Base-by-base conservation (phyloP, 2,329 filamentous ascomycete species). In the Dothidotthia symphoricarpi region DNA sequence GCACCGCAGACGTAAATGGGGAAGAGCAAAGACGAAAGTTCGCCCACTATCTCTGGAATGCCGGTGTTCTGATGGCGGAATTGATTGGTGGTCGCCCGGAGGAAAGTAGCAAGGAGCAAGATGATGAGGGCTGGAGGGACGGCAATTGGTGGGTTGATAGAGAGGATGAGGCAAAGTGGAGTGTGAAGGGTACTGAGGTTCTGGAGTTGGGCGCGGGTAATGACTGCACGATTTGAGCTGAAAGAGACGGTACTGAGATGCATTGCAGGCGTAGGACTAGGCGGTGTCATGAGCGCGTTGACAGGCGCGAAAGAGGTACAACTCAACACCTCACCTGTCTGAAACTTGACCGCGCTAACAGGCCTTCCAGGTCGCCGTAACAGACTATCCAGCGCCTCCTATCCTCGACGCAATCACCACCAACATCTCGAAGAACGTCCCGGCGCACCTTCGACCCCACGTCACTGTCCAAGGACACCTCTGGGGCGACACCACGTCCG, bases 1-100 rank as follows among this genome's bases (percentile, higher is more conserved):
- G 44, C 6, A 64, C 68, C 1, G 69, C 71, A 6, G 67, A 73
- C 49, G 51, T 80, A 68, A 59, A 68, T 22, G 69, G 63, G 22
- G 78, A 82, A 37, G 66, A 73, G 19, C 76, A 81, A 51, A 68
- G 82, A 33, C 63, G 66, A 14, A 73, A 87, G 29, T 88, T 86
- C 59, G 80, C 81, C 45, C 84, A 88, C 59, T 86, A 83, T 61
- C 66, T 88, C 16, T 88, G 84, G 84, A 88, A 88, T 64, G 74
- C 83, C 6, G 69, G 70, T 0, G 55, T 75, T 17, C 55, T 73
- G 47, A 62, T 73, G 63, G 71, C 61, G 4, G 71, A 74, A 51
- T 41, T 73, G 28, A 57, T 74, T 19, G 67, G 63, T 4, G 67
- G 66, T 25, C 28, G 43, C 42, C 32, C 43, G 12, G 34, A 28